Evolutionary conservation across 257 asterid species (phyloP), one percentile per base, ranked within the genome.

Genomic region (Solanum habrochaites): DNA sequence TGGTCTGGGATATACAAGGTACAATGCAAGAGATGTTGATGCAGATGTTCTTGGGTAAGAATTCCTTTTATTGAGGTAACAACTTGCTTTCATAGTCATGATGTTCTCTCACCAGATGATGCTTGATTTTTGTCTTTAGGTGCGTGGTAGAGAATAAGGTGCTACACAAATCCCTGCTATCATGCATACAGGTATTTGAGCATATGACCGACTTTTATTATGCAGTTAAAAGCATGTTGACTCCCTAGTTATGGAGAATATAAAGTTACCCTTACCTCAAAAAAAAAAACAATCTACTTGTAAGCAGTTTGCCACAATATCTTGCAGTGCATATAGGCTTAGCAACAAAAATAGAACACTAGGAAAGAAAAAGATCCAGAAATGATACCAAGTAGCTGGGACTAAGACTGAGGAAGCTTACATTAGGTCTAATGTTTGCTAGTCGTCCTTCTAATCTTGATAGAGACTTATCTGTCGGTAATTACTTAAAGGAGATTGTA

Each of bases 141-240:
- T 97, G 99, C n/a, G 99, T 97, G 85, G 99, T 97, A 92, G 99
- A 97, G 94, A 97, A 97, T 91, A 97, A 93, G 91, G 98, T 97
- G 91, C 98, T 97, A 85, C 99, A 93, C 31, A 92, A 91, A 91
- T 93, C 98, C 84, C 90, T 97, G 16, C 85, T 94, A 60, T 93
- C 96, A 83, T 90, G 95, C 90, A 80, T 96, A 85, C 93, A 93
- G 99, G 99, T 97, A 94, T 85, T 89, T 64, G 75, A 82, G 31
- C 49, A 78, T 78, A 15, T 8, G 39, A 8, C 3, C 5, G 5
- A 45, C 31, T 49, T 45, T 39, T 39, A 31, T 81, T 49, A 5
- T 81, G 69, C 69, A 29, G 85, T 49, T 49, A 80, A 49, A 80
- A 49, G 62, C 69, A 80, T 29, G 69, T 49, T 80, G 8, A 8